A percentile compares a stretch with the other conserved stretches of the same genome.
Evolutionary conservation across 169 alveolate species (phyloP).

Genomic region (Plasmodium sp.): DNA sequence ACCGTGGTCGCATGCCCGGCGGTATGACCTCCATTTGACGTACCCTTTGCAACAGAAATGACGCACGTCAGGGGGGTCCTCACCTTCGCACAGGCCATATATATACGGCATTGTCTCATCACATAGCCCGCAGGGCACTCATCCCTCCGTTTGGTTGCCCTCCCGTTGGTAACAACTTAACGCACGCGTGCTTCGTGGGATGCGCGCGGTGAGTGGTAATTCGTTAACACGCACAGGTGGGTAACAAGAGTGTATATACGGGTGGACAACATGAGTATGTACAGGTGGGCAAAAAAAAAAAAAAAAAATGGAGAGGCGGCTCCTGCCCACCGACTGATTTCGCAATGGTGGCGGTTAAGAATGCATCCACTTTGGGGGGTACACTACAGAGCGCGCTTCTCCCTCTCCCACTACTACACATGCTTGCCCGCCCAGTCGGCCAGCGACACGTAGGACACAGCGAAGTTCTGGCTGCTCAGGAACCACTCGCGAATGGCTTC

Average conservation of each 20-base stretch:
- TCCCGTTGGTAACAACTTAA: background rate
- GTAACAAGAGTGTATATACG: background rate
- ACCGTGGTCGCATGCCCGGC: background rate
- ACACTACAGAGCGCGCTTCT: background rate
- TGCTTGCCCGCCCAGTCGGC: conserved; percentile 12
- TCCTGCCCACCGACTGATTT: background rate
- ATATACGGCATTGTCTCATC: background rate
- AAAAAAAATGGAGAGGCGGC: background rate
- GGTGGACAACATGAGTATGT: background rate
- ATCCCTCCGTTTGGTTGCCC: background rate
- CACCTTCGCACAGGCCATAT: background rate
- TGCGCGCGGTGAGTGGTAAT: background rate
- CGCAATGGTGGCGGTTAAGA: background rate
- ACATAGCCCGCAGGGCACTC: background rate
- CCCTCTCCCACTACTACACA: background rate
- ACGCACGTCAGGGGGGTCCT: background rate
- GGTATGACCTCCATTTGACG: background rate
- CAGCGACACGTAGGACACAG: conserved; percentile 32
- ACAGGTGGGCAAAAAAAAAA: background rate
- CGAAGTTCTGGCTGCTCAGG: background rate
- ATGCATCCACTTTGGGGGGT: background rate
- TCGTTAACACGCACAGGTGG: background rate
- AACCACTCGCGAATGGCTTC: conserved; percentile 67
- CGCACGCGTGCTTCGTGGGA: background rate
- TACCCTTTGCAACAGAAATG: background rate